Evolutionary conservation across 352 stramenopile genomes (phyloP).

Genomic region (Globisporangium viniferum): DNA sequence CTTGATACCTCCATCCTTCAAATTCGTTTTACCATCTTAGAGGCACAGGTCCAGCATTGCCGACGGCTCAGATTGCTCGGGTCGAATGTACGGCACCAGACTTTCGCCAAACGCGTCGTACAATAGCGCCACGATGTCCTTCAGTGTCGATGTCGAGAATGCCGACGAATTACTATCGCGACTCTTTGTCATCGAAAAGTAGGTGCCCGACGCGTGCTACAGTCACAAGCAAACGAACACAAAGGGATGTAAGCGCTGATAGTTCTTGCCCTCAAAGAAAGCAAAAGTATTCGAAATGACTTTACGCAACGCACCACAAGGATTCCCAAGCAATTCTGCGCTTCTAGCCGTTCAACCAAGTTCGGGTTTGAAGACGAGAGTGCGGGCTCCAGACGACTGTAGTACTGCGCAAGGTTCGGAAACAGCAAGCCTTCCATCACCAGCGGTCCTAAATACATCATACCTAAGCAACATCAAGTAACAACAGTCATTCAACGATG

Average conservation of each 20-base stretch:
- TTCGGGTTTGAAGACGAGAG: conserved; percentile 76
- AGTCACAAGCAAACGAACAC: conserved; percentile 8
- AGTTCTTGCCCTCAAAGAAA: not conserved
- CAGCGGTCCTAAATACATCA: conserved; percentile 89
- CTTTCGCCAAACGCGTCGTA: conserved; percentile 81
- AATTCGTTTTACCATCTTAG: conserved; percentile 11
- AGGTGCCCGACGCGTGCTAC: conserved; percentile 74
- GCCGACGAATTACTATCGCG: conserved; percentile 26
- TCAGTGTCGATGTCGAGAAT: conserved; percentile 33
- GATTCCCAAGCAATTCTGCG: conserved; percentile 85
- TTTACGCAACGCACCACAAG: conserved; percentile 56
- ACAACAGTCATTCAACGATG: not conserved
- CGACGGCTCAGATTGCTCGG: conserved; percentile 32
- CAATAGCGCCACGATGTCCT: conserved; percentile 53
- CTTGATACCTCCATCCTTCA: conserved; percentile 8
- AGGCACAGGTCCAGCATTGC: conserved; percentile 51
- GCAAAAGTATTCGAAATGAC: not conserved
- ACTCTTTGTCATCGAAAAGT: conserved; percentile 69
- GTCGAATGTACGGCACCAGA: conserved; percentile 72
- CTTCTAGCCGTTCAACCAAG: conserved; percentile 77
- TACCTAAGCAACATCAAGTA: conserved; percentile 27
- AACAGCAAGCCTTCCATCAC: conserved; percentile 93
- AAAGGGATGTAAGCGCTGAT: not conserved
- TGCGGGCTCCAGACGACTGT: conserved; percentile 75
- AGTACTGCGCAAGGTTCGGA: conserved; percentile 85